Conservation (phyloP, 495 filamentous ascomycete genomes). For the Aspergillus incahuasiensis region DNA sequence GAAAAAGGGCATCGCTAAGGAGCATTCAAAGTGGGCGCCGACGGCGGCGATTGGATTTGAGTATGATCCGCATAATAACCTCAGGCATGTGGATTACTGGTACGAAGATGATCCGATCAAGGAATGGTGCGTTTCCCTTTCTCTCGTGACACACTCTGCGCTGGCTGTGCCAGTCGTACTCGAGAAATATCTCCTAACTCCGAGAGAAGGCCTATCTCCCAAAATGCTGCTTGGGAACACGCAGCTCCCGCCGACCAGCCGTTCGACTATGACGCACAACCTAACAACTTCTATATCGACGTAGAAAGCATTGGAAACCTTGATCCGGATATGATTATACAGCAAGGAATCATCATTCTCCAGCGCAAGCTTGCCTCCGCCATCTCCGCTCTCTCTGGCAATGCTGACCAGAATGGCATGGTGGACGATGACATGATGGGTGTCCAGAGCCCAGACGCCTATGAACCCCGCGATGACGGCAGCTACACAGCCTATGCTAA, state of each 20-base stretch:
- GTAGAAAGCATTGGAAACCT: constrained; percentile 86
- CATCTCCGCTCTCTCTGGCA: constrained; percentile 64
- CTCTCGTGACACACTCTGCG: constrained; percentile 3
- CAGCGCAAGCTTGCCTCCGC: constrained; percentile 84
- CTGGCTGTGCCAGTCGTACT: not conserved
- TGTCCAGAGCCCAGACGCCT: constrained; percentile 56
- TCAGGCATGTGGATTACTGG: constrained; percentile 87
- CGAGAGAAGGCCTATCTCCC: constrained; percentile 69
- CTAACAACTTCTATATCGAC: constrained; percentile 82
- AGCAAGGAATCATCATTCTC: constrained; percentile 82
- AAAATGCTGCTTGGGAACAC: constrained; percentile 78
- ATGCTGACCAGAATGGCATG: constrained; percentile 42
- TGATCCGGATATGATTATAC: constrained; percentile 79
- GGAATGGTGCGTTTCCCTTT: constrained; percentile 71
- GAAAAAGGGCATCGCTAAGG: constrained; percentile 98
- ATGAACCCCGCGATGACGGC: constrained; percentile 61
- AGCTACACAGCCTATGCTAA: constrained; percentile 73
- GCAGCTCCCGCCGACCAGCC: constrained; percentile 74
- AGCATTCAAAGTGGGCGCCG: constrained; percentile 96
- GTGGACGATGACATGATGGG: constrained; percentile 53
- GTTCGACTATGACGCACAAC: constrained; percentile 87
- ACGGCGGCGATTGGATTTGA: constrained; percentile 91
- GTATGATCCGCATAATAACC: constrained; percentile 94
- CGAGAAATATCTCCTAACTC: not conserved
- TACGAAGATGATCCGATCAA: constrained; percentile 77